Conservation (phyloP, 345 rosid species). For the Brassica cretica region DNA sequence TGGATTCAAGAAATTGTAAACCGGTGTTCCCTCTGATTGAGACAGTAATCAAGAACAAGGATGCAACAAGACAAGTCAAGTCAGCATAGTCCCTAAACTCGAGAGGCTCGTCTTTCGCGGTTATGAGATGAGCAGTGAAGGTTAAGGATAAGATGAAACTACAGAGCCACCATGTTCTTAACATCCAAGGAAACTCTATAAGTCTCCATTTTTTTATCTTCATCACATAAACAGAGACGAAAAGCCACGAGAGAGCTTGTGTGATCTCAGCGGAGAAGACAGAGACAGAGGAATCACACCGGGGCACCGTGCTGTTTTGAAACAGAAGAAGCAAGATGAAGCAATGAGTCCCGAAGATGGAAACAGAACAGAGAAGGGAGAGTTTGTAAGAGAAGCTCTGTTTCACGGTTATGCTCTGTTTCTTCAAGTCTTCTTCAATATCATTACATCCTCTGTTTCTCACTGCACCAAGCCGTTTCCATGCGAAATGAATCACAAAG, state of each 20-base stretch:
- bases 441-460: constrained; percentile 36
- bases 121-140: constrained; percentile 39
- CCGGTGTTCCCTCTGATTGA: constrained; percentile 78
- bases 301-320: constrained; percentile 27
- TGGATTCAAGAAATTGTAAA: constrained; percentile 26
- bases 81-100: constrained; percentile 50
- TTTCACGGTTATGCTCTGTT: constrained; percentile 33
- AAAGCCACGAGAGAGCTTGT: constrained; percentile 52
- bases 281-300: constrained; percentile 46
- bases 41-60: constrained; percentile 50
- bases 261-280: constrained; percentile 54
- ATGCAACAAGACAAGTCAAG: constrained; percentile 51
- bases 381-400: constrained; percentile 49
- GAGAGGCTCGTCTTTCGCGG: constrained; percentile 36
- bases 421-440: constrained; percentile 38
- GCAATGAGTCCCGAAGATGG: constrained; percentile 50
- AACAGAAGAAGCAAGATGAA: constrained; percentile 46
- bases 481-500: constrained; percentile 38
- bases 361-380: constrained; percentile 47
- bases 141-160: constrained; percentile 56
- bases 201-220: constrained; percentile 39
- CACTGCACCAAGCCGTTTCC: constrained; percentile 30
- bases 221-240: constrained; percentile 42
- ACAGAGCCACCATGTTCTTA: constrained; percentile 86
- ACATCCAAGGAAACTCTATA: constrained; percentile 59